phyloP scores from a whole-genome alignment of 2,329 filamentous ascomycete genomes.

The Mollisiaceae sp. region DNA sequence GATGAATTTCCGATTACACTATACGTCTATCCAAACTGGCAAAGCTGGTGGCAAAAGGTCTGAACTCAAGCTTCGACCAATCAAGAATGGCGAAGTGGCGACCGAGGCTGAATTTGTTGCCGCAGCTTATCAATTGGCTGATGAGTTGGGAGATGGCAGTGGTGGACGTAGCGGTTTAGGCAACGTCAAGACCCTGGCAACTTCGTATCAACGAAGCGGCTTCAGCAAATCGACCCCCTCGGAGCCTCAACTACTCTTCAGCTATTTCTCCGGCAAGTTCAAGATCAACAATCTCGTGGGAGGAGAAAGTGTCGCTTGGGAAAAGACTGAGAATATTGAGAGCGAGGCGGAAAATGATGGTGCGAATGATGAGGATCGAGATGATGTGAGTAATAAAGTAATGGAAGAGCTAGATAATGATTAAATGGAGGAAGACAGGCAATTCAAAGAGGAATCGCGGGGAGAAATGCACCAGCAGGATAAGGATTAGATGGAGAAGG shows the following conservation, averaged over 20 bases:
- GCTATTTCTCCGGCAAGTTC: not conserved
- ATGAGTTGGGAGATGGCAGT: not conserved
- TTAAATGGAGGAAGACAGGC: not conserved
- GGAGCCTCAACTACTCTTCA: not conserved
- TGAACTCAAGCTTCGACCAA: conserved; percentile 36
- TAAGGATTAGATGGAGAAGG: conserved; percentile 37
- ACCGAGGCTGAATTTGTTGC: conserved; percentile 30
- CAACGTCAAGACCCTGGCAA: not conserved
- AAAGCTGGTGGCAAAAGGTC: conserved; percentile 39
- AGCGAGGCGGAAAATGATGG: not conserved
- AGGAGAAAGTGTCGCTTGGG: not conserved
- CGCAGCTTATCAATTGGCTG: conserved; percentile 18
- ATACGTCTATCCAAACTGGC: conserved; percentile 40
- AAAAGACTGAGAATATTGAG: not conserved
- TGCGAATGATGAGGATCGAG: not conserved
- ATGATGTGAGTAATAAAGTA: not conserved
- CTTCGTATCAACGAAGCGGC: not conserved
- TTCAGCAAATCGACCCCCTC: not conserved
- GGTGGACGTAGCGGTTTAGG: not conserved
- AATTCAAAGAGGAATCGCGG: conserved; percentile 39
- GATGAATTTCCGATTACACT: conserved; percentile 35
- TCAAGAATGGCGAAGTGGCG: conserved; percentile 15
- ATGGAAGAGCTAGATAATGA: not conserved
- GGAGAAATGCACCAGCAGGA: conserved; percentile 40
- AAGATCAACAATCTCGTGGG: not conserved